phyloP scores from a whole-genome alignment of 2,329 filamentous ascomycete genomes.

The Biscogniauxia mediterranea region DNA sequence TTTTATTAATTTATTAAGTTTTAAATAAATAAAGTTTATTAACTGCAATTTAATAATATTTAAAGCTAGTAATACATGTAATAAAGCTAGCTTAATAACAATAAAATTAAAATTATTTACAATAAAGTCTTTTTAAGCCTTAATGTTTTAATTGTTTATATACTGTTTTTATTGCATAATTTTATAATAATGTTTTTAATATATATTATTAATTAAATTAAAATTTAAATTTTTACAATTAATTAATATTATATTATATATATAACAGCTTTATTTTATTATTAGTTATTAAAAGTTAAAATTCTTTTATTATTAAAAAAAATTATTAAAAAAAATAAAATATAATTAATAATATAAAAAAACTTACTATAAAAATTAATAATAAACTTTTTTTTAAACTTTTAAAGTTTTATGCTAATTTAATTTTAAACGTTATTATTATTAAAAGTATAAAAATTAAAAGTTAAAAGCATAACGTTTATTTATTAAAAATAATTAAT shows the following conservation, averaged over 20 bases:
- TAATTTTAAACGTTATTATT: conserved; percentile 11
- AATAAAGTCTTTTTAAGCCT: background rate
- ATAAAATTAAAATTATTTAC: conserved; percentile 3
- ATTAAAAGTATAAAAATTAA: conserved; percentile 7
- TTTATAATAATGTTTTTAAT: conserved; percentile 10
- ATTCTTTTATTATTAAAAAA: conserved; percentile 8
- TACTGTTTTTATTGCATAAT: conserved; percentile 4
- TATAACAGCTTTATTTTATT: conserved; percentile 4
- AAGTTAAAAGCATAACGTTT: conserved; percentile 8
- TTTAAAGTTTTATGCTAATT: conserved; percentile 4
- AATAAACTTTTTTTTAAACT: conserved; percentile 6
- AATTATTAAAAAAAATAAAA: conserved; percentile 9
- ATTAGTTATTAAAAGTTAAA: conserved; percentile 4
- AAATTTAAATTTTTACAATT: conserved; percentile 6
- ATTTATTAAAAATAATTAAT: conserved; percentile 7
- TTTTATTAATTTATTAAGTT: conserved; percentile 7
- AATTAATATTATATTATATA: conserved; percentile 9
- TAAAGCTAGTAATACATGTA: conserved; percentile 3
- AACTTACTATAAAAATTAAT: conserved; percentile 2
- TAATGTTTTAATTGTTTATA: conserved; percentile 2
- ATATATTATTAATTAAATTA: conserved; percentile 7
- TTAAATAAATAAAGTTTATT: conserved; percentile 6
- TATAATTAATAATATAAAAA: conserved; percentile 3
- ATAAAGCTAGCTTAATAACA: background rate
- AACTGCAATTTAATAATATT: conserved; percentile 10